Evolutionary conservation across 768 basidiomycete genomes (phyloP), one percentile per base, ranked within the genome.

Genomic region (Boletus rubescentipes): DNA sequence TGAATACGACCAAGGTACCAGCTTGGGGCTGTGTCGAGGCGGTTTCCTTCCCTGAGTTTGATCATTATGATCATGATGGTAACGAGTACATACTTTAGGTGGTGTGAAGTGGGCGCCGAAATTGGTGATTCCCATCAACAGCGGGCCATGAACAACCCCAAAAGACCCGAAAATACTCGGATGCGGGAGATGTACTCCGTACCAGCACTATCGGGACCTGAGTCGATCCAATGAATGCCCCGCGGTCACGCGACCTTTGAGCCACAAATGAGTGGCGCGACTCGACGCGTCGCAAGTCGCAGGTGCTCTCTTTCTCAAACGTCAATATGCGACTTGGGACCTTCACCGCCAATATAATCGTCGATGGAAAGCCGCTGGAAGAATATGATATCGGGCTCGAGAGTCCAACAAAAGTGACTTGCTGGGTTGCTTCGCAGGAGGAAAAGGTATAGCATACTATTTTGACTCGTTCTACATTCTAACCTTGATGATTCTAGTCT

Each of bases 361-460:
- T 66, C n/a, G 56, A 62, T 5, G 60, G 30, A 1, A 49, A 55
- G 20, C 49, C 50, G 9, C 31, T 60, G 7, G 40, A 54, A 23
- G 55, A 66, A 45, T 60, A 61, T 34, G 60, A 58, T 12, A 36
- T 57, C 15, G 40, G 29, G 1, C 18, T 30, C 3, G 51, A 53
- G 35, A 46, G 16, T 29, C 46, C 54, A 21, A 61, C 65, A 4
- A 35, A 42, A n/a, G 51, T 36, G 11, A 59, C 57, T 15, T 66
- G 65, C 36, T 67, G 61, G 59, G 51, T 66, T 18, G 48, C 62
- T 14, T 66, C 65, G 0, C 55, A 67, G 46, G 58, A 57, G 9
- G 63, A 60, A 49, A 67, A 65, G 44, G 65, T 49, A 39, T 16
- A 23, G 14, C 26, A 12, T 15, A 20, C 20, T 14, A 10, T 35